These are phyloP conservation scores for Blastobotrys illinoisensis DNA, from an alignment of 1,139 yeast species.

Conservation along the genomic window DNA sequence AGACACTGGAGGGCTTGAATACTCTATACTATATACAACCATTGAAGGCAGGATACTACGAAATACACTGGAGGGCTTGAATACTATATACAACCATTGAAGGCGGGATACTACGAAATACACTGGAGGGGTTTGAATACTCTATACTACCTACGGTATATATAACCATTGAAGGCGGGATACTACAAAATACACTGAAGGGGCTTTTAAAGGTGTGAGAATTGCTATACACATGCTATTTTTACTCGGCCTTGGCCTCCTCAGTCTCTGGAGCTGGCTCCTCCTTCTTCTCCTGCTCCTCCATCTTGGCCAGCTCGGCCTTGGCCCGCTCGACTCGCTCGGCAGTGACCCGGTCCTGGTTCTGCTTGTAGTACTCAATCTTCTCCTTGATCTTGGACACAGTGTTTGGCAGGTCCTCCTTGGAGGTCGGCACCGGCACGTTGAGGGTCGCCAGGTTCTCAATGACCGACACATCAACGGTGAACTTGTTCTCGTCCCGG, in stretches of 20 bases:
- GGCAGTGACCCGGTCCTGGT: constrained; percentile 79
- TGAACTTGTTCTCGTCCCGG: constrained; percentile 39
- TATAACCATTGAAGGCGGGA: no score
- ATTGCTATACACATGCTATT: not conserved
- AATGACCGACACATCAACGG: constrained; percentile 76
- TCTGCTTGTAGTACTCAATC: constrained; percentile 59
- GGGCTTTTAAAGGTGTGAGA: not conserved
- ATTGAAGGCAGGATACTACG: no score
- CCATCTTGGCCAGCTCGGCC: constrained; percentile 63
- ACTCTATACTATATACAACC: no score
- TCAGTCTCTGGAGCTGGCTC: constrained; percentile 11
- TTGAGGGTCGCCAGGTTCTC: constrained; percentile 72
- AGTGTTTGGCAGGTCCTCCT: constrained; percentile 66
- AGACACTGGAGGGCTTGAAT: no score
- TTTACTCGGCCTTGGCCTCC: constrained; percentile 1
- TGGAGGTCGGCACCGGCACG: constrained; percentile 72
- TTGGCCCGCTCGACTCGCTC: constrained; percentile 70
- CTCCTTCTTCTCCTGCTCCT: constrained; percentile 17
- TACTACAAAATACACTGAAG: no score
- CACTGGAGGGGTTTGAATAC: no score
- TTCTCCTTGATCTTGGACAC: constrained; percentile 68
- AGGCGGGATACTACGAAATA: no score
- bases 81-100: no score
- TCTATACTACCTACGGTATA: no score
- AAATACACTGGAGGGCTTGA: no score